A percentile compares a stretch with the other conserved stretches of the same genome.
Evolutionary conservation across 768 basidiomycete species (phyloP).

Genomic region (Psilocybe cubensis): DNA sequence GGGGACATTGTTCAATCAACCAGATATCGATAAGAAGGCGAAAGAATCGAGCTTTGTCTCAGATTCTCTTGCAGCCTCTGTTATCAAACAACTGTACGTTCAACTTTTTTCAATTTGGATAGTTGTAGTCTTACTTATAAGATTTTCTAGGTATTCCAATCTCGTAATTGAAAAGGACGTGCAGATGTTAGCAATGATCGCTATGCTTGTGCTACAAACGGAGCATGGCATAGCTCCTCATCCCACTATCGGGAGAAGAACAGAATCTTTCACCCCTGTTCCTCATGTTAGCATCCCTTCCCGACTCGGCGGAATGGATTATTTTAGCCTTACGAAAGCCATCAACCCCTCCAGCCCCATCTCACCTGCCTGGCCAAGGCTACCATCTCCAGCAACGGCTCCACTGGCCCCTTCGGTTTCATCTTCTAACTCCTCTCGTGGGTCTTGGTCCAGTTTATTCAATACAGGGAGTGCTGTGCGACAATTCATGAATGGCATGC

Average conservation of each 20-base stretch:
- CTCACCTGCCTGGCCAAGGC: constrained; percentile 58
- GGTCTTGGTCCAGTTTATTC: constrained; percentile 83
- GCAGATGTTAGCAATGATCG: constrained; percentile 82
- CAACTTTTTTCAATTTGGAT: not conserved
- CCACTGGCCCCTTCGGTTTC: constrained; percentile 44
- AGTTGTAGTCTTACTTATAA: constrained; percentile 5
- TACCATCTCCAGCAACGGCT: constrained; percentile 45
- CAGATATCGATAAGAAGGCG: constrained; percentile 18
- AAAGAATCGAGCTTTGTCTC: constrained; percentile 26
- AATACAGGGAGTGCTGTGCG: constrained; percentile 61
- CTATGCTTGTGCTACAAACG: constrained; percentile 66
- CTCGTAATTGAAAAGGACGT: constrained; percentile 61
- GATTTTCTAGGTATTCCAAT: constrained; percentile 38
- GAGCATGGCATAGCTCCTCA: constrained; percentile 21
- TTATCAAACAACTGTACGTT: constrained; percentile 53
- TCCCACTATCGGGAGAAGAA: constrained; percentile 12
- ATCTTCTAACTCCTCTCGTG: constrained; percentile 67
- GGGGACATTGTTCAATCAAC: constrained; percentile 45
- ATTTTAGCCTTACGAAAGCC: constrained; percentile 55
- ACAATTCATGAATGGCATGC: constrained; percentile 69
- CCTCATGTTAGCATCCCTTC: not conserved
- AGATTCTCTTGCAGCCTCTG: constrained; percentile 35
- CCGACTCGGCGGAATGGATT: constrained; percentile 47
- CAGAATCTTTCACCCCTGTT: constrained; percentile 5
- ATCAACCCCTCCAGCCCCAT: constrained; percentile 41